These are phyloP conservation scores for Dictyostelium brefeldianum DNA, from an alignment of 78 protist species.

Conservation along the genomic window DNA sequence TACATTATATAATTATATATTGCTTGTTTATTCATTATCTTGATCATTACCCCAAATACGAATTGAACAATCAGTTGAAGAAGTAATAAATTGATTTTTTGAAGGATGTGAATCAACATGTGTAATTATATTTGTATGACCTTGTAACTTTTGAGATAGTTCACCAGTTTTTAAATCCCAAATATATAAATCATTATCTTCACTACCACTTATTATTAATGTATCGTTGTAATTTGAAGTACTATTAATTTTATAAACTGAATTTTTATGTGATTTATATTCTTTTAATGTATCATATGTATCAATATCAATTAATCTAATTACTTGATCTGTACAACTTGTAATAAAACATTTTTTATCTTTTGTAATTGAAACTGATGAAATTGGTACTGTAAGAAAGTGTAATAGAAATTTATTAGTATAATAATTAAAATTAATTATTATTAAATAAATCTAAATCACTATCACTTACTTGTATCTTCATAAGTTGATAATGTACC, in stretches of 20 bases:
- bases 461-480: slow-evolving; percentile 30
- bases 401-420: neutral
- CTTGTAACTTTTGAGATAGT: neutral
- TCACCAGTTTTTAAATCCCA: slow-evolving; percentile 52
- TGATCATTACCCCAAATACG: slow-evolving; percentile 35
- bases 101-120: slow-evolving; percentile 67
- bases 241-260: slow-evolving; percentile 50
- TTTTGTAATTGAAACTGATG: slow-evolving; percentile 58
- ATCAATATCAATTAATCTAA: slow-evolving; percentile 71
- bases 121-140: slow-evolving; percentile 31
- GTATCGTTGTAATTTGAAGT: slow-evolving; percentile 60
- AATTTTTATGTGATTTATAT: slow-evolving; percentile 58
- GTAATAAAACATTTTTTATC: slow-evolving; percentile 82
- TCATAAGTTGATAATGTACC: slow-evolving; percentile 59
- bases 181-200: slow-evolving; percentile 53
- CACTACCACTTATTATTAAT: slow-evolving; percentile 69
- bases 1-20: neutral
- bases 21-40: neutral
- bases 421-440: neutral
- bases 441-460: neutral
- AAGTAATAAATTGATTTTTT: slow-evolving; percentile 36
- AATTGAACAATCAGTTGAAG: slow-evolving; percentile 69
- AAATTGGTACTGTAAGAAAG: slow-evolving; percentile 78
- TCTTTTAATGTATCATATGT: slow-evolving; percentile 57
- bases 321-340: slow-evolving; percentile 21